Evolutionary conservation across 2,329 filamentous ascomycete genomes (phyloP), one percentile per base, ranked within the genome.

Genomic region (Botrytis pseudocinerea): DNA sequence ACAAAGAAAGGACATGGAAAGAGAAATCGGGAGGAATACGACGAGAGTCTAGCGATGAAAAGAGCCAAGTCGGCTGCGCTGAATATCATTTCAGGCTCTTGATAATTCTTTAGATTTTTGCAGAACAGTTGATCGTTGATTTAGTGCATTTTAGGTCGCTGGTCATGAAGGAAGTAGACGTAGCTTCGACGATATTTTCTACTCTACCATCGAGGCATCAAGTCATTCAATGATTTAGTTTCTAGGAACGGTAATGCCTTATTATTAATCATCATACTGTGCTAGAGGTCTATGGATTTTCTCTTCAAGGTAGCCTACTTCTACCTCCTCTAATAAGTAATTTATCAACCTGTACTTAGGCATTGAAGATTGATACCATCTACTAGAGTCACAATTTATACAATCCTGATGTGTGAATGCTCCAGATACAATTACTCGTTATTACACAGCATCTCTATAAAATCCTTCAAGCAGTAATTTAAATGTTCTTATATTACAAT

Each of bases 51-150:
- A 12, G 64, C 32, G 22, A 14, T 51, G 9, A 66, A 66, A 5
- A 66, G 46, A 46, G 8, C 32, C 20, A 66, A 40, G 35, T 5
- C 64, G 1, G 16, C 46, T 20, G 64, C 35, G 48, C 25, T 68
- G 16, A 68, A 54, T 38, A 68, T 54, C 12, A 68, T 68, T 54
- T 54, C 64, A 28, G 38, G 35, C 46, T 54, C 46, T 38, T 35
- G 7, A 18, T 54, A 0, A 28, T 66, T 35, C 6, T 66, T 35
- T 51, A 28, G 64, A 18, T 14, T 18, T 28, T 10, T 28, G 35
- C 22, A 18, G 51, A 2, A 35, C 28, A 25, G 35, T 8, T 54
- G 16, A 54, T 25, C 46, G 25, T 42, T n/a, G 25, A 3, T 40
- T 16, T 40, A 7, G 12, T 10, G 16, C 2, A 28, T 5, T 40